Evolutionary conservation across 2,329 filamentous ascomycete species (phyloP).

Genomic region (Dactylellina parvicollis): DNA sequence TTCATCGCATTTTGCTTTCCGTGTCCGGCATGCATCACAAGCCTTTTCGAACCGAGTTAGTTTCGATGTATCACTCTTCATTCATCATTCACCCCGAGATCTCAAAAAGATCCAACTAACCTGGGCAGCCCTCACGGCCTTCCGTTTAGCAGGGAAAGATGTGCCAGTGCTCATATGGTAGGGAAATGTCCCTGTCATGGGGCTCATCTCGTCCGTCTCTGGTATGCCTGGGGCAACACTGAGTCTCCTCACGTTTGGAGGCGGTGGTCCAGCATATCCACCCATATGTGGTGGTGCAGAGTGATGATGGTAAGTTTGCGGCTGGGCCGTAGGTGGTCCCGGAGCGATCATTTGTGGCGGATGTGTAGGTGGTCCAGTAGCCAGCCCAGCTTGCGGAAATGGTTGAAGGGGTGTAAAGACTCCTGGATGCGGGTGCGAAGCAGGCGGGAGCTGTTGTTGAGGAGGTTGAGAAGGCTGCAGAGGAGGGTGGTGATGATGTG

Average conservation of each 20-base stretch:
- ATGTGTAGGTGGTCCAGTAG: conserved; percentile 10
- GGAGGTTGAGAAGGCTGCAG: conserved; percentile 14
- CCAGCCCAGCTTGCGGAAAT: conserved; percentile 22
- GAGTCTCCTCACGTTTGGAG: conserved; percentile 30
- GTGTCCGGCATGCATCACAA: conserved; percentile 85
- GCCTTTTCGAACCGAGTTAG: conserved; percentile 68
- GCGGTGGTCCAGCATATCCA: conserved; percentile 24
- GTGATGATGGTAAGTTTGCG: conserved; percentile 51
- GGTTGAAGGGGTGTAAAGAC: conserved; percentile 36
- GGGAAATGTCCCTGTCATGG: conserved; percentile 48
- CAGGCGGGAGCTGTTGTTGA: too few relatives aligned
- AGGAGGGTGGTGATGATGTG: conserved; percentile 37
- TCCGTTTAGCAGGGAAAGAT: conserved; percentile 66
- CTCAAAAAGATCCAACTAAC: conserved; percentile 60
- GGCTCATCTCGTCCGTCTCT: conserved; percentile 49
- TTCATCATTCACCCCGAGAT: conserved; percentile 20
- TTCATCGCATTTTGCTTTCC: conserved; percentile 93
- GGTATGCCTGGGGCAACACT: conserved; percentile 37
- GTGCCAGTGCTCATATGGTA: conserved; percentile 56
- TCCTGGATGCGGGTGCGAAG: conserved; percentile 28
- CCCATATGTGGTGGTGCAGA: conserved; percentile 42
- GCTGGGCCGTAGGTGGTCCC: conserved; percentile 39
- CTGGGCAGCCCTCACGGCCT: conserved; percentile 74
- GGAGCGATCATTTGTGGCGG: conserved; percentile 43
- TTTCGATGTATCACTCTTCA: conserved; percentile 43